Evolutionary conservation across 139 green algal species (phyloP).

Genomic region (Volvox reticuliferus): DNA sequence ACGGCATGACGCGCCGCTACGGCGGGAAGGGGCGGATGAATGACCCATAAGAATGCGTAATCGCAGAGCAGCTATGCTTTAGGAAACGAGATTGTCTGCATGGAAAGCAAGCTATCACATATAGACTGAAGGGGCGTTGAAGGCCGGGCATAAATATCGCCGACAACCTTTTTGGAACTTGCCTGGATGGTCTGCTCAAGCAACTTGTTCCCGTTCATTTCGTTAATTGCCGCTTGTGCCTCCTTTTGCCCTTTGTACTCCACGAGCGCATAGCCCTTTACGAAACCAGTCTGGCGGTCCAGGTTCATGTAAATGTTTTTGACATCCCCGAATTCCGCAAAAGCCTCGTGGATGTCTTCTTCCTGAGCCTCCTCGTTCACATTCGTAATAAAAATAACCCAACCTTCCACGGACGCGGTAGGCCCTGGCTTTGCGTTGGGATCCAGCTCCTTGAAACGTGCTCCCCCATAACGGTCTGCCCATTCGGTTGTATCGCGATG

Average conservation of each 20-base stretch:
- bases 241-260: conserved; percentile 92
- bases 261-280: conserved; percentile 96
- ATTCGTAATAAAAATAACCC: conserved; percentile 93
- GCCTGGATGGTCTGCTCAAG: conserved; percentile 78
- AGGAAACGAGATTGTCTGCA: too few species aligned
- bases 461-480: conserved; percentile 48
- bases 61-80: too few species aligned
- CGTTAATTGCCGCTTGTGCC: conserved; percentile 89
- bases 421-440: conserved; percentile 50
- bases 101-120: too few species aligned
- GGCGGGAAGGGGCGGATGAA: too few species aligned
- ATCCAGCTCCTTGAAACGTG: conserved; percentile 54
- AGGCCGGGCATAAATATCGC: too few species aligned
- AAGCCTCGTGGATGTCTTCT: conserved; percentile 94
- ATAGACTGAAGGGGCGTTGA: too few species aligned
- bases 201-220: conserved; percentile 88
- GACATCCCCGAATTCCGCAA: conserved; percentile 94
- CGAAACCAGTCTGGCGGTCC: conserved; percentile 94
- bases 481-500: conserved; percentile 37
- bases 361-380: conserved; percentile 96
- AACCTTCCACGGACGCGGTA: conserved; percentile 88
- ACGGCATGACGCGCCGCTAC: too few species aligned
- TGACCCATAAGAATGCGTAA: too few species aligned
- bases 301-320: conserved; percentile 98
- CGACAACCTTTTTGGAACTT: neutral